phyloP scores from a whole-genome alignment of 495 filamentous ascomycete species.

The Peziza echinospora region DNA sequence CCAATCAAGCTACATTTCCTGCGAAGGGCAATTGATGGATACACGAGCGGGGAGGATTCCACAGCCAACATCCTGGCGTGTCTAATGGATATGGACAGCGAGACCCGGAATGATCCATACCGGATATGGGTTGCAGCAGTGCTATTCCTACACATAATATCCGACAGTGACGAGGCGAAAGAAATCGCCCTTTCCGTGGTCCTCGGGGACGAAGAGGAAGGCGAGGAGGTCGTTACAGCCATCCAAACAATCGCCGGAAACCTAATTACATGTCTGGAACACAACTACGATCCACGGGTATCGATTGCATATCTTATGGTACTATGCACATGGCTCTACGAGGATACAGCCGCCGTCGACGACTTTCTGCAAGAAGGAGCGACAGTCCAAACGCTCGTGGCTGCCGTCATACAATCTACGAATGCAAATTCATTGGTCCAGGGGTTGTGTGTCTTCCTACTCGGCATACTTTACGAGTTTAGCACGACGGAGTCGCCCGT shows the following conservation, averaged over 20 bases:
- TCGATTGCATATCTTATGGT: conserved; percentile 78
- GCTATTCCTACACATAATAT: conserved; percentile 75
- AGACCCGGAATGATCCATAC: conserved; percentile 55
- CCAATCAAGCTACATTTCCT: conserved; percentile 64
- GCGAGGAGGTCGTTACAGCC: conserved; percentile 88
- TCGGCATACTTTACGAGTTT: conserved; percentile 89
- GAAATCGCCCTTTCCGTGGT: conserved; percentile 55
- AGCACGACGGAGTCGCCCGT: conserved; percentile 93
- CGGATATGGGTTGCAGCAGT: conserved; percentile 77
- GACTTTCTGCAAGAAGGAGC: conserved; percentile 92
- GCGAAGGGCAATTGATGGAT: conserved; percentile 68
- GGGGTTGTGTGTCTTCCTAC: conserved; percentile 60
- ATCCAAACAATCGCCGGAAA: conserved; percentile 73
- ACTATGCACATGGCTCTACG: conserved; percentile 80
- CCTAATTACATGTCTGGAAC: conserved; percentile 51
- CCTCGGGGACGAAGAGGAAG: conserved; percentile 72
- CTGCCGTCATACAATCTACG: conserved; percentile 38
- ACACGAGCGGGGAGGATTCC: conserved; percentile 54
- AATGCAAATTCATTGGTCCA: conserved; percentile 42
- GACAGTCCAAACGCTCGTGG: conserved; percentile 61
- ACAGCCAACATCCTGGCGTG: conserved; percentile 81
- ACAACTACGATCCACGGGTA: conserved; percentile 58
- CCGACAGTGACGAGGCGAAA: conserved; percentile 63
- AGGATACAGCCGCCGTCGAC: conserved; percentile 76
- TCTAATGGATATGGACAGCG: conserved; percentile 34